Base-by-base conservation (phyloP, 2,329 filamentous ascomycete genomes). In the Blumeria graminis region DNA sequence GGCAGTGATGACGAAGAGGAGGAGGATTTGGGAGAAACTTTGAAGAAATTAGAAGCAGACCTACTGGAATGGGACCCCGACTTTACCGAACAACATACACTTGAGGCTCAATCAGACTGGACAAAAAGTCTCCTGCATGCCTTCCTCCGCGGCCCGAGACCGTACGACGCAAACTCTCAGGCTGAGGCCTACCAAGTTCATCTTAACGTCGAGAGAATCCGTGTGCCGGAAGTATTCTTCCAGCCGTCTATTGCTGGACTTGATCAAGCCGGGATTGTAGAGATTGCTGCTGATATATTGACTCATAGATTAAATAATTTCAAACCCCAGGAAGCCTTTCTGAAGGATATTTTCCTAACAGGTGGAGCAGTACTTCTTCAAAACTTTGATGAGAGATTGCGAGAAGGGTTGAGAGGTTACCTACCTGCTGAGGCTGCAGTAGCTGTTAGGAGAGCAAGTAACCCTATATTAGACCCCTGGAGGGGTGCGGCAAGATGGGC, bases 191-290 rank as follows among this genome's bases (percentile, higher is more conserved):
- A 88, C 68, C 90, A 96, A 69, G 72, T 98, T 55, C 92, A 98
- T 68, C 79, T 98, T 60, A 98, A 98, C 68, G 87, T 98, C 56
- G 89, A 96, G 72, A 82, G 90, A 57, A 94, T 96, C 68, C 84
- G 89, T 55, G 87, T 94, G 1, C 89, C 89, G 3, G 90, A 96
- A 70, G 83, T 95, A 8, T 77, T 94, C 16, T 95, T 95, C 72
- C 86, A 93, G 65, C 90, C 89, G 0, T 82, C 83, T 14, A 94
- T 96, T 65, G 89, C 89, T 0, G 89, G 89, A 6, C 72, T 95
- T 51, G 89, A 96, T 68, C 92, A 98, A 70, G 87, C 90, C 1
- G 92, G 92, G 33, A 78, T 98, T 55, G 76, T 94, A 16, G 92
- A 98, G 68, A 93, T 96, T 57, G 85, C 86, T 0, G 83, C 87